Evolutionary conservation across 2,329 filamentous ascomycete species (phyloP), one percentile per base, ranked within the genome.

Genomic region (Pseudocercospora vitis): DNA sequence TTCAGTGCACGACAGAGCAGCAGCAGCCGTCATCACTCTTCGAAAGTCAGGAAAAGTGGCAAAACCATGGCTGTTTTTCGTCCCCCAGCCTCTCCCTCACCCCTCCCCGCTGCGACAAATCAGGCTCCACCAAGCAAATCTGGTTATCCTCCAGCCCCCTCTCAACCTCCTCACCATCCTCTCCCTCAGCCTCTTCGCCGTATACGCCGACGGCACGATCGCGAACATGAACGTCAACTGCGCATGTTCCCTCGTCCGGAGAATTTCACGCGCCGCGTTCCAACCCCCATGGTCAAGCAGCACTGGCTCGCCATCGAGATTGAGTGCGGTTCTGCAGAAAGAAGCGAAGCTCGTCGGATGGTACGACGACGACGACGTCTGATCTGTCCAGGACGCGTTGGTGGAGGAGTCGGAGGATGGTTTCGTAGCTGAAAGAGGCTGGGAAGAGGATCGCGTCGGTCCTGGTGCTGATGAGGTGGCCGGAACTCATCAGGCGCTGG

Each of bases 271-370:
- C 45, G 56, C 56, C 31, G 56, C 52, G 8, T 32, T n/a, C 56
- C 56, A 58, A n/a, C 40, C 56, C 7, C 53, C 56, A 7, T 50
- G 18, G 26, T 58, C 52, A 6, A 58, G 32, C 39, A 58, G n/a
- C 6, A 58, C 45, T 18, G n/a, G 42, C 6, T 55, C 44, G 4
- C 21, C 26, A 2, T 50, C 29, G 7, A 32, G 18, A 18, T 44
- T 9, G 7, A 49, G 11, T 7, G 18, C 32, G 6, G 52, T n/a
- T 18, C 49, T 37, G 29, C 53, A 56, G 21, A 56, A n/a, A 56
- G 37, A 56, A 52, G 3, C 44, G 46, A 14, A 23, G 16, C 2
- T 14, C n/a, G 19, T 45, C 50, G 3, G 28, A 45, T n/a, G 49
- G 37, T 1, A 11, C 23, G 7, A 11, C 8, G 23, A 11, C 23